Percentiles rank a stretch among this genome's conserved stretches.
Conservation (phyloP, 2,329 filamentous ascomycete species). For the Volutella citrinella region DNA sequence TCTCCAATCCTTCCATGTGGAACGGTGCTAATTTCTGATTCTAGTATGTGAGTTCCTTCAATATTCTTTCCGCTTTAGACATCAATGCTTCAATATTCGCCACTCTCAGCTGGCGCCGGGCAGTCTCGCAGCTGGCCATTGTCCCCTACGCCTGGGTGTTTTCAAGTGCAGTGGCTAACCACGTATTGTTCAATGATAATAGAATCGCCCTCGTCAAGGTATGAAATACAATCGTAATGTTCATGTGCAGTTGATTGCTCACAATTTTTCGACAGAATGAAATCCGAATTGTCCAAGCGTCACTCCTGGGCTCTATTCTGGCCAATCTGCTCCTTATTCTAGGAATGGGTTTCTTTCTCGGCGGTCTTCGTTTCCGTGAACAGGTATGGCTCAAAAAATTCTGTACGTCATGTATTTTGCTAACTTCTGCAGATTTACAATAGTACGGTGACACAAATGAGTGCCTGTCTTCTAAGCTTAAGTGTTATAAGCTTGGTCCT, state of each 20-base stretch:
- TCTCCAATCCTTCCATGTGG: too few species aligned
- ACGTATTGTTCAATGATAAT: too few species aligned
- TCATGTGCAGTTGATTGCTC: background rate
- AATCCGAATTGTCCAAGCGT: constrained; percentile 89
- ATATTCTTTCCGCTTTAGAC: too few species aligned
- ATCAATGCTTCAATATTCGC: too few species aligned
- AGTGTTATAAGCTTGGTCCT: constrained; percentile 86
- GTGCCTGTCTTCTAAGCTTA: constrained; percentile 84
- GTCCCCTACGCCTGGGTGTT: too few species aligned
- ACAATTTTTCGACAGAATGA: constrained; percentile 52
- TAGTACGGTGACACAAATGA: constrained; percentile 94
- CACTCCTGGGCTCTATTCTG: constrained; percentile 83
- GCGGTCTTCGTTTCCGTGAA: constrained; percentile 82
- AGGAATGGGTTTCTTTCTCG: constrained; percentile 87
- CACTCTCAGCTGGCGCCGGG: too few species aligned
- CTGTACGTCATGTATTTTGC: background rate
- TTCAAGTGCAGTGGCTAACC: too few species aligned
- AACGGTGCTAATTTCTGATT: constrained; percentile 29
- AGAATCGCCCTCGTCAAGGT: constrained; percentile 74
- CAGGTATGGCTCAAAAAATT: constrained; percentile 49
- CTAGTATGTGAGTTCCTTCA: constrained; percentile 46
- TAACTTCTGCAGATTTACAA: constrained; percentile 69
- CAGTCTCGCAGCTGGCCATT: too few species aligned
- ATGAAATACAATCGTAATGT: too few species aligned
- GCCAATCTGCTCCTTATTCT: constrained; percentile 85